These are phyloP conservation scores for Henckelia pumila DNA, from an alignment of 257 asterid genomes.

Conservation along the genomic window DNA sequence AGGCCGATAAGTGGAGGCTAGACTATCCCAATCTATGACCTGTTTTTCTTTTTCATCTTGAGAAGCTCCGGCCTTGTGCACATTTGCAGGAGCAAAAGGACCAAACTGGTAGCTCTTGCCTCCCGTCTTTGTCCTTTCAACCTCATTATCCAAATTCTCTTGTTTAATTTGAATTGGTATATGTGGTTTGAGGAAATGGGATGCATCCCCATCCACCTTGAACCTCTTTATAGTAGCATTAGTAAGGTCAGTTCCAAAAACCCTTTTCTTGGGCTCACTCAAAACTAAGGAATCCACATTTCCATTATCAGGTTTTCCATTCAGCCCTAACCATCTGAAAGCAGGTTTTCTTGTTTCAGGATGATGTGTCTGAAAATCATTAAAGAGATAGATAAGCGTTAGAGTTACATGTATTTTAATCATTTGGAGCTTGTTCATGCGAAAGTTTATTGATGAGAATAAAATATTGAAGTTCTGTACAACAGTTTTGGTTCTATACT, in stretches of 20 bases:
- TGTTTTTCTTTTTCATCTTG: constrained; percentile 40
- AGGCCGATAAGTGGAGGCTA: constrained; percentile 72
- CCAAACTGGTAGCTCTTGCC: constrained; percentile 68
- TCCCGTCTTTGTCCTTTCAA: constrained; percentile 32
- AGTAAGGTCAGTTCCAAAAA: constrained; percentile 81
- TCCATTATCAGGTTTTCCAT: constrained; percentile 40
- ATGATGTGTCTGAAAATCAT: constrained; percentile 69
- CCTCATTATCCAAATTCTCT: constrained; percentile 51
- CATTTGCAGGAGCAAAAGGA: constrained; percentile 87
- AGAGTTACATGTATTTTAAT: background rate
- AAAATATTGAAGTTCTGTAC: background rate
- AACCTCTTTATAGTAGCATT: constrained; percentile 57
- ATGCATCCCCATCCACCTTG: constrained; percentile 38
- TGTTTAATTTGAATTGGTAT: constrained; percentile 41
- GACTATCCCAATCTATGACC: constrained; percentile 65
- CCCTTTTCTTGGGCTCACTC: constrained; percentile 62
- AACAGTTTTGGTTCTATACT: background rate
- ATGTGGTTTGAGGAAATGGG: constrained; percentile 34
- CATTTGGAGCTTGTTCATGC: background rate
- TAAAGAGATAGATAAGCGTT: constrained; percentile 14
- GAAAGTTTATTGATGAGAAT: background rate
- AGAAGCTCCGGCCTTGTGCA: constrained; percentile 45
- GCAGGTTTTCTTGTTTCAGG: constrained; percentile 96
- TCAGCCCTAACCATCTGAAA: constrained; percentile 78
- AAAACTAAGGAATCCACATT: constrained; percentile 29